Evolutionary conservation across 805 yeast species (phyloP).

Genomic region (Vanderwaltozyma yarrowii): DNA sequence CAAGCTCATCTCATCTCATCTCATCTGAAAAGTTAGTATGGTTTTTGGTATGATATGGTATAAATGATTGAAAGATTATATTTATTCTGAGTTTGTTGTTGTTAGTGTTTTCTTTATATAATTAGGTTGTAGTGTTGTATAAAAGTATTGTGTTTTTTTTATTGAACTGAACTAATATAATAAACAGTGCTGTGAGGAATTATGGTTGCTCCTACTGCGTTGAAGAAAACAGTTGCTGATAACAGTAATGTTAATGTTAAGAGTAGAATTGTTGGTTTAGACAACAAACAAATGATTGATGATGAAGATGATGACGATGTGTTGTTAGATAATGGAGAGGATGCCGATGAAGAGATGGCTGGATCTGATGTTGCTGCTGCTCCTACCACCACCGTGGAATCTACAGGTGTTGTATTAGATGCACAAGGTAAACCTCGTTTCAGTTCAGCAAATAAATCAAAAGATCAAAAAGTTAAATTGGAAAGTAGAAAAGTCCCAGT

Average conservation of each 20-base stretch:
- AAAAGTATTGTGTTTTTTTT: too few relatives aligned
- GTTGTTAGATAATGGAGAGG: conserved; percentile 24
- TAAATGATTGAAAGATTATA: too few relatives aligned
- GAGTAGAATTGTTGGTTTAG: conserved; percentile 27
- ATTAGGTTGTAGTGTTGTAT: too few relatives aligned
- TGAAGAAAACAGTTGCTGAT: conserved; percentile 16
- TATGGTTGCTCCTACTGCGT: conserved; percentile 32
- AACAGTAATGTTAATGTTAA: background rate
- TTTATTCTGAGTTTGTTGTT: background rate
- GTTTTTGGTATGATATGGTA: too few relatives aligned
- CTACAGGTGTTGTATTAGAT: conserved; percentile 39
- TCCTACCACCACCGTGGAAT: conserved; percentile 16
- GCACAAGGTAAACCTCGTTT: conserved; percentile 85
- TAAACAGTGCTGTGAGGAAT: too few relatives aligned
- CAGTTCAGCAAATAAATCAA: conserved; percentile 54
- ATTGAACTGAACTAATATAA: too few relatives aligned
- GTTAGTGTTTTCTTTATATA: background rate
- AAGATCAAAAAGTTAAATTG: conserved; percentile 54
- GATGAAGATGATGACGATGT: conserved; percentile 31
- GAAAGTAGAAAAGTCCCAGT: conserved; percentile 86
- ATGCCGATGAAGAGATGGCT: background rate
- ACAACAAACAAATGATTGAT: conserved; percentile 22
- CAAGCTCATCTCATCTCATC: conserved; percentile 25
- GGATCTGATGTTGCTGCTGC: conserved; percentile 17
- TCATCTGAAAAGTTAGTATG: conserved; percentile 21